Evolutionary conservation across 2,329 filamentous ascomycete genomes (phyloP), one percentile per base, ranked within the genome.

Genomic region (Arthrobotrys conoides): DNA sequence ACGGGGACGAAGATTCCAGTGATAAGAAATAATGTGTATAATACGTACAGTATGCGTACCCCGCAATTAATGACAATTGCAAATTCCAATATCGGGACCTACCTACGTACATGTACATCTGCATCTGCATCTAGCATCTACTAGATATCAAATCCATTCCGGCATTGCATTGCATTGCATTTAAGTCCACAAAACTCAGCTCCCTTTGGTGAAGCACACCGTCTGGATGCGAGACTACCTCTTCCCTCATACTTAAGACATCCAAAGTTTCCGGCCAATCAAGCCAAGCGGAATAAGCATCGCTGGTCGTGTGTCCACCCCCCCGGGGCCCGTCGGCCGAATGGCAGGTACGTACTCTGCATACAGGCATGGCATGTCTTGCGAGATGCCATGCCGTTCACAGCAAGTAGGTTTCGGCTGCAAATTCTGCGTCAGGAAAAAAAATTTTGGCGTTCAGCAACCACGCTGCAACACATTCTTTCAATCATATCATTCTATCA

Each of bases 1-100:
- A 76, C 36, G 81, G 81, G n/a, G 80, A 76, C 12, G 79, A 78
- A 18, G 66, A 72, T 30, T 65, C 38, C 3, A 64, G 49, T 18
- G 76, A 66, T 10, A 63, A 72, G 48, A 71, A 80, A 38, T 63
- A 44, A 61, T 41, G 14, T 65, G 46, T 72, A 64, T 57, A 27
- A 49, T 53, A 70, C 33, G 3, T 30, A 30, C n/a, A 30, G 27
- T 30, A 30, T n/a, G n/a, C 27, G 22, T 22, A 48, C 53, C 27
- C 24, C 24, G 10, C 46, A 18, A 36, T 22, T 53, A n/a, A n/a
- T n/a, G n/a, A n/a, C n/a, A n/a, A n/a, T n/a, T n/a, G n/a, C n/a
- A n/a, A n/a, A n/a, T n/a, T n/a, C n/a, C n/a, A n/a, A n/a, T n/a
- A n/a, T n/a, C n/a, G n/a, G n/a, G n/a, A 30, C 27, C 6, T 30